Conservation (phyloP, 169 alveolate genomes). For the Neospora caninum region DNA sequence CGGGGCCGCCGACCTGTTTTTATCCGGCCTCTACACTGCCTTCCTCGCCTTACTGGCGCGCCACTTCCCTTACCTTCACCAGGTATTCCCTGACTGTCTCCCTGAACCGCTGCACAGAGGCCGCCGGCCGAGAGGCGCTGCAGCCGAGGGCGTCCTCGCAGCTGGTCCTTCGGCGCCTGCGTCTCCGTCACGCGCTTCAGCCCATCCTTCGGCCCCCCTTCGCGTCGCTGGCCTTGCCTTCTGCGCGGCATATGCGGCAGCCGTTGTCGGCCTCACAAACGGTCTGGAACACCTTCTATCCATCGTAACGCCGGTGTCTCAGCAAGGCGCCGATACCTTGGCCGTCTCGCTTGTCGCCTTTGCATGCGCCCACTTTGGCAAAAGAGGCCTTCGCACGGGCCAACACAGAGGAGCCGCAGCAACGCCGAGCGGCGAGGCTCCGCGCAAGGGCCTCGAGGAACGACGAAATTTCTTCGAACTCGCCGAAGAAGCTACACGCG, state of each 20-base stretch:
- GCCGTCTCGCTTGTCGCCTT: background rate
- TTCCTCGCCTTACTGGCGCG: background rate
- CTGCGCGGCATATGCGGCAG: background rate
- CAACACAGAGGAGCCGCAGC: background rate
- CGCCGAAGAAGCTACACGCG: background rate
- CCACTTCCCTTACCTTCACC: background rate
- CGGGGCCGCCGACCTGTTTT: slow-evolving; percentile 36
- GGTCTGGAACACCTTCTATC: background rate
- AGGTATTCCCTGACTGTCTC: background rate
- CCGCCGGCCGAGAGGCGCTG: background rate
- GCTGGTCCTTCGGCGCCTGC: background rate
- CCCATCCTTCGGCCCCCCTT: background rate
- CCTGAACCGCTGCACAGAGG: background rate
- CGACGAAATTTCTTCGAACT: background rate
- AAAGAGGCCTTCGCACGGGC: background rate
- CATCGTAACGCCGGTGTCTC: background rate
- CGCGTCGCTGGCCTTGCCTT: background rate
- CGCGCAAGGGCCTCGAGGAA: background rate
- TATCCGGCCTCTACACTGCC: slow-evolving; percentile 28
- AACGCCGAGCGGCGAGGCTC: background rate
- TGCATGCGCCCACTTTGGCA: background rate
- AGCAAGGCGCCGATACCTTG: slow-evolving; percentile 23
- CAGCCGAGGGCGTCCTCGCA: background rate
- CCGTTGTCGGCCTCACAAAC: background rate
- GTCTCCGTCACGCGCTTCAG: background rate